These are phyloP conservation scores for Silene latifolia DNA, from an alignment of 148 eudicot species.

Conservation along the genomic window DNA sequence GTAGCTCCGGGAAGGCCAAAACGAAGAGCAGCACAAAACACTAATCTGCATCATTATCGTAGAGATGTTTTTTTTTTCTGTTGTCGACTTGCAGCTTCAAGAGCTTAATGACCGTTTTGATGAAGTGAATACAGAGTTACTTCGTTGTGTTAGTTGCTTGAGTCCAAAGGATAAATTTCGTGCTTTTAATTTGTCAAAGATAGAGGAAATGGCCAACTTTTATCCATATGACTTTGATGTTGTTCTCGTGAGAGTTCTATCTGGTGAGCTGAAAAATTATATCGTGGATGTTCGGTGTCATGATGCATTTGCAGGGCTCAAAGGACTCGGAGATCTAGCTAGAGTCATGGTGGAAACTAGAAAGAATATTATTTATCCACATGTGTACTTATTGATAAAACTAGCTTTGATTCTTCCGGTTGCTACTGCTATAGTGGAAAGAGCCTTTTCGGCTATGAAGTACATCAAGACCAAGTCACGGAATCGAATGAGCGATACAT, in stretches of 20 bases:
- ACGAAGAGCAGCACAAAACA: too few species aligned
- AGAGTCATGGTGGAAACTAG: background rate
- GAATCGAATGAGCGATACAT: background rate
- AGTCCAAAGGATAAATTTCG: background rate
- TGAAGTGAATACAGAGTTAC: too few species aligned
- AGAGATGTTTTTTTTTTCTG: too few species aligned
- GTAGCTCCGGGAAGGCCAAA: background rate
- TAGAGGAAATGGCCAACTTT: background rate
- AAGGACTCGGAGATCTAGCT: too few species aligned
- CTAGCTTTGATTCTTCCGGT: background rate
- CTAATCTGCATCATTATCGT: too few species aligned
- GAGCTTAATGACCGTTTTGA: background rate
- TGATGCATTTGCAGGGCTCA: too few species aligned
- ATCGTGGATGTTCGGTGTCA: background rate
- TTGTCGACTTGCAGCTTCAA: background rate
- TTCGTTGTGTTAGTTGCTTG: background rate
- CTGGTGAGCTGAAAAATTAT: slow-evolving; percentile 1
- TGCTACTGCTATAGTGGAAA: background rate
- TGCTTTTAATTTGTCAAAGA: background rate
- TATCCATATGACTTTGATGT: slow-evolving; percentile 3
- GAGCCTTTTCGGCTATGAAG: too few species aligned
- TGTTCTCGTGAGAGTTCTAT: background rate
- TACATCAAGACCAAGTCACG: background rate
- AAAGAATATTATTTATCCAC: background rate
- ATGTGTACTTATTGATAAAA: background rate